These are phyloP conservation scores for Pseudocercospora crystallina DNA, from an alignment of 2,329 filamentous ascomycete genomes.

Conservation along the genomic window DNA sequence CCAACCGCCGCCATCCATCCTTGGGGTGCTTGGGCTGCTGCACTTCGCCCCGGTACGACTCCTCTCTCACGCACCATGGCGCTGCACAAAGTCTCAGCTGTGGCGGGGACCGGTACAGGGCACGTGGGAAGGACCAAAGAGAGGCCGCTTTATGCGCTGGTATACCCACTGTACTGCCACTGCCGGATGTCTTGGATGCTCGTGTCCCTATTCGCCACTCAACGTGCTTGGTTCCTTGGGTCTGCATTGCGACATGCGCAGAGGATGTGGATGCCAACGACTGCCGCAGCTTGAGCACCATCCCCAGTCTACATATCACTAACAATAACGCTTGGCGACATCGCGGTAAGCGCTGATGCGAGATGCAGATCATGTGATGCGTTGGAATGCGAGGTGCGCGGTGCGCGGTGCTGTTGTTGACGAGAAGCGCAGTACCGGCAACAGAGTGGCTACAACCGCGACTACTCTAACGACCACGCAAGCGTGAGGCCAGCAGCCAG, in stretches of 20 bases:
- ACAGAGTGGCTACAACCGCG: too few relatives aligned
- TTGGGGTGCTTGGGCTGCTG: slow-evolving; percentile 1
- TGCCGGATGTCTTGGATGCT: slow-evolving; percentile 11
- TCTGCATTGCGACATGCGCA: too few relatives aligned
- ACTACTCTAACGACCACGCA: too few relatives aligned
- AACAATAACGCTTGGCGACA: too few relatives aligned
- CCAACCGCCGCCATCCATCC: slow-evolving; percentile 7
- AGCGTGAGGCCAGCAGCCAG: too few relatives aligned
- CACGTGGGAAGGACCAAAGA: slow-evolving; percentile 11
- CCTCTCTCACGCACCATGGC: neutral
- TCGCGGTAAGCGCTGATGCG: slow-evolving; percentile 5
- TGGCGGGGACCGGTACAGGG: slow-evolving; percentile 1
- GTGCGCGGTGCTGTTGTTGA: too few relatives aligned
- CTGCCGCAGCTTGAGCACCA: too few relatives aligned
- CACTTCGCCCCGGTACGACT: slow-evolving; percentile 13
- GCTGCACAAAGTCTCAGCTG: neutral
- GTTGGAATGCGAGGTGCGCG: too few relatives aligned
- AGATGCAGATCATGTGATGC: slow-evolving; percentile 17
- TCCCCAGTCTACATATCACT: too few relatives aligned
- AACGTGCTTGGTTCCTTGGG: neutral
- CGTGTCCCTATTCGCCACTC: neutral
- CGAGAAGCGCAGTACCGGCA: too few relatives aligned
- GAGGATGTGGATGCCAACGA: too few relatives aligned
- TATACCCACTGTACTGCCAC: slow-evolving; percentile 5
- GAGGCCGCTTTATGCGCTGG: too few relatives aligned